Base-by-base conservation (phyloP, 2,329 filamentous ascomycete species). In the Shiraia sp. region DNA sequence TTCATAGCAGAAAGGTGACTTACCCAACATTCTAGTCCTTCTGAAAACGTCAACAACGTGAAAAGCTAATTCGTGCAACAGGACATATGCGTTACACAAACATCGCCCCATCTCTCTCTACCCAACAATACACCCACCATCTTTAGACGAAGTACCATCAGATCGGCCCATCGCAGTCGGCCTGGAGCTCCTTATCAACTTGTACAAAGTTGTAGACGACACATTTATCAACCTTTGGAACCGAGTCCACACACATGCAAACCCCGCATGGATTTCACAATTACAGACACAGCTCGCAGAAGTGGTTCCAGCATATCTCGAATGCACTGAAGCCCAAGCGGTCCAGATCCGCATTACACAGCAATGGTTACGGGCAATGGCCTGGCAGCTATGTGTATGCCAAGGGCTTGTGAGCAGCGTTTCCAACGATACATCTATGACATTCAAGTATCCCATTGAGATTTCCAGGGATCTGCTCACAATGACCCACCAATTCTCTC, bases 311-410 rank as follows among this genome's bases (percentile, higher is more conserved):
- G 66, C 73, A 13, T 81, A 82, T 36, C 70, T 84, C 6, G 77
- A 80, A 19, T 67, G 63, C 46, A 85, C 82, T 1, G 81, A 85
- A 43, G 83, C 81, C 14, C 85, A 88, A 54, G 85, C 83, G 39
- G 82, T 86, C 6, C 83, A 88, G 53, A 75, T 88, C 13, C 74
- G 85, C 30, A 79, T 85, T 38, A 87, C 83, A 2, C 85, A 88
- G 59, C 83, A 86, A 56, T 88, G 85, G 85, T 73, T 88, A 4
- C 75, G 81, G 13, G 80, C 83, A 1, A 85, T 87, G 69, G 79
- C 87, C n/a, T 88, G 85, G 85, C 85, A 87, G 54, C 77, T 85
- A 2, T 83, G 83, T 3, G 85, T 86, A 54, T 79, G 80, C 14
- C 82, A 86, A 52, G 81, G 82, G 3, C 78, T 82, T 16, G 73